Percentiles rank a stretch among this genome's conserved stretches.
These are phyloP conservation scores for Bocquillonia castaneifolia DNA, from an alignment of 441 rosid species.

Conservation along the genomic window DNA sequence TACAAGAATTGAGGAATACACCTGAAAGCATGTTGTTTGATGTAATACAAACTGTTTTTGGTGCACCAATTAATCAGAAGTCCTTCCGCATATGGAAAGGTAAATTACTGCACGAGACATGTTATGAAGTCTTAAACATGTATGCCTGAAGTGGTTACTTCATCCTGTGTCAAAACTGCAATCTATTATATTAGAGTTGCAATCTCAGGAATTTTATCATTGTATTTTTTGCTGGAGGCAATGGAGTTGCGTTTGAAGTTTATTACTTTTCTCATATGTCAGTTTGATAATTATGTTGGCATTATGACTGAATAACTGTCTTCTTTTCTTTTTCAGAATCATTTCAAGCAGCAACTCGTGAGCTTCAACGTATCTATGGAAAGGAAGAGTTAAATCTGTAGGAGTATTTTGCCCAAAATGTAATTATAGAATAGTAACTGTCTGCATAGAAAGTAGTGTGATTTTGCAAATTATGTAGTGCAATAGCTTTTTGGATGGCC, in stretches of 20 bases:
- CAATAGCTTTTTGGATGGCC: not conserved
- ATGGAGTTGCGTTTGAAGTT: not conserved
- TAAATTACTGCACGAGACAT: slow-evolving; percentile 18
- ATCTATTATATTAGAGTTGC: not conserved
- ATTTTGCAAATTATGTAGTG: slow-evolving; percentile 6
- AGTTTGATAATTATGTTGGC: not conserved
- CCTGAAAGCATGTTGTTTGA: slow-evolving; percentile 60
- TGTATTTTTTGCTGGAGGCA: no score
- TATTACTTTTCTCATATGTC: not conserved
- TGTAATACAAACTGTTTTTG: slow-evolving; percentile 55
- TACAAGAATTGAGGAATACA: slow-evolving; percentile 70
- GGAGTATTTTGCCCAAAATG: not conserved
- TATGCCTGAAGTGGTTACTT: no score
- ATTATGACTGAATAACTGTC: not conserved
- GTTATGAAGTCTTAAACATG: no score
- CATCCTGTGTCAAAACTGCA: not conserved
- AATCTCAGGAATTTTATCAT: not conserved
- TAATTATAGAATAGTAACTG: slow-evolving; percentile 9
- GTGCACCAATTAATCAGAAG: slow-evolving; percentile 68
- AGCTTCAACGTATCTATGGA: slow-evolving; percentile 74
- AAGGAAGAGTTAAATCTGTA: slow-evolving; percentile 52
- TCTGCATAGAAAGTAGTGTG: slow-evolving; percentile 18
- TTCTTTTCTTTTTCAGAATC: slow-evolving; percentile 41
- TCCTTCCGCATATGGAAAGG: slow-evolving; percentile 74
- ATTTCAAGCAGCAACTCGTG: slow-evolving; percentile 66